These are phyloP conservation scores for Cercophora newfieldiana DNA, from an alignment of 495 filamentous ascomycete genomes.

Conservation along the genomic window DNA sequence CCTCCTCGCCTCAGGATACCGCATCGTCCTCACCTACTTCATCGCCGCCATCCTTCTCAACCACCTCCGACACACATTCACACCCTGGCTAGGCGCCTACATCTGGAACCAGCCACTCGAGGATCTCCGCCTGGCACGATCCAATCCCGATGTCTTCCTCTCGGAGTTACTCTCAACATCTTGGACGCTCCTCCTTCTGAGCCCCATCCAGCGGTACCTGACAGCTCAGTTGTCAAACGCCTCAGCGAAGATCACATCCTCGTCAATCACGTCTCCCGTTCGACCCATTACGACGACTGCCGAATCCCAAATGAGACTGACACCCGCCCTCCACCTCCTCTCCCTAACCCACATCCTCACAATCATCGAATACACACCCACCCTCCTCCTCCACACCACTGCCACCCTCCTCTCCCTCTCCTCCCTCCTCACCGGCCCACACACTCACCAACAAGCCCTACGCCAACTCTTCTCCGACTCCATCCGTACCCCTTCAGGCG, in stretches of 20 bases:
- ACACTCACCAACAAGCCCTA: background rate
- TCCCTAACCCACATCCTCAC: background rate
- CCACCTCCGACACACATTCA: slow-evolving; percentile 27
- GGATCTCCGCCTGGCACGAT: slow-evolving; percentile 25
- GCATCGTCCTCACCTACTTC: slow-evolving; percentile 10
- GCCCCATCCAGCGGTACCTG: slow-evolving; percentile 8
- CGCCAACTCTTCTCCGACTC: slow-evolving; percentile 11
- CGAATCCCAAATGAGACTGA: background rate
- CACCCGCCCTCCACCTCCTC: background rate
- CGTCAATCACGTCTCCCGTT: background rate
- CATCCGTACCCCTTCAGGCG: background rate
- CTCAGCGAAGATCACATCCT: background rate
- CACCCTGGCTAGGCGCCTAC: slow-evolving; percentile 19
- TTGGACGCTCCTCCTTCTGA: slow-evolving; percentile 7
- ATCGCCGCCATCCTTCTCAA: slow-evolving; percentile 23
- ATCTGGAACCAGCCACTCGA: slow-evolving; percentile 27
- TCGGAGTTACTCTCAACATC: slow-evolving; percentile 11
- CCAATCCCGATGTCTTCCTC: slow-evolving; percentile 31
- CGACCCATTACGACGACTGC: background rate
- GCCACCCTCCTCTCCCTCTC: background rate
- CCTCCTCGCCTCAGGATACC: slow-evolving; percentile 19
- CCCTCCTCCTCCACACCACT: background rate
- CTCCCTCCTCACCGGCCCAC: background rate
- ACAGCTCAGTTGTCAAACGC: slow-evolving; percentile 1
- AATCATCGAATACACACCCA: background rate